Percentiles rank a stretch among this genome's conserved stretches.
phyloP scores from a whole-genome alignment of 1,284 basidiomycete species.

The Retiboletus flavoniger region DNA sequence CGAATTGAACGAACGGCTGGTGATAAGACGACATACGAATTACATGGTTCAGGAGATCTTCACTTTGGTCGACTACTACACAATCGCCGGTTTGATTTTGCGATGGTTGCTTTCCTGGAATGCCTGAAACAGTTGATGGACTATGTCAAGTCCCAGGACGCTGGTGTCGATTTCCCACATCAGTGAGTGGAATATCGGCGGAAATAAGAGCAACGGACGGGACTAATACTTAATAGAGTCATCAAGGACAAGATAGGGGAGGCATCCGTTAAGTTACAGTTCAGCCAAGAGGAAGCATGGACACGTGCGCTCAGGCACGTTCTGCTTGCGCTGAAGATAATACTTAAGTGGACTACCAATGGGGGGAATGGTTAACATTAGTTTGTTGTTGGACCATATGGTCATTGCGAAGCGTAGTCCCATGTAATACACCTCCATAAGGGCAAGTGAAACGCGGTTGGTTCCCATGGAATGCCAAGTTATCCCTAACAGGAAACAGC shows the following conservation, averaged over 20 bases:
- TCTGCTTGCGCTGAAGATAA: slow-evolving; percentile 82
- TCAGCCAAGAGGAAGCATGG: slow-evolving; percentile 95
- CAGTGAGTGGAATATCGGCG: slow-evolving; percentile 55
- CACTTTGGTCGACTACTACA: slow-evolving; percentile 87
- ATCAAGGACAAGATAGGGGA: slow-evolving; percentile 95
- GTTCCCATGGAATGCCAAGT: background rate
- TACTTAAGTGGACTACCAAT: slow-evolving; percentile 81
- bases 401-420: background rate
- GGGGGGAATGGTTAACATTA: slow-evolving; percentile 59
- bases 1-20: slow-evolving; percentile 82
- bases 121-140: slow-evolving; percentile 91
- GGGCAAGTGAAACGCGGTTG: background rate
- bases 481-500: background rate
- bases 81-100: slow-evolving; percentile 93
- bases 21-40: slow-evolving; percentile 82
- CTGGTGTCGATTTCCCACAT: slow-evolving; percentile 78
- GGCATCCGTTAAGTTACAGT: slow-evolving; percentile 90
- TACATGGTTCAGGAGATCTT: slow-evolving; percentile 89
- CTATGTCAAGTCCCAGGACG: slow-evolving; percentile 72
- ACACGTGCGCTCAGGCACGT: slow-evolving; percentile 92
- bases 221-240: slow-evolving; percentile 55
- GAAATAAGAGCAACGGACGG: background rate
- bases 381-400: background rate
- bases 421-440: background rate
- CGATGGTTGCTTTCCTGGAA: slow-evolving; percentile 94